Percentiles rank a stretch among this genome's conserved stretches.
Conservation (phyloP, 2,329 filamentous ascomycete genomes). For the Penicillium sp. region DNA sequence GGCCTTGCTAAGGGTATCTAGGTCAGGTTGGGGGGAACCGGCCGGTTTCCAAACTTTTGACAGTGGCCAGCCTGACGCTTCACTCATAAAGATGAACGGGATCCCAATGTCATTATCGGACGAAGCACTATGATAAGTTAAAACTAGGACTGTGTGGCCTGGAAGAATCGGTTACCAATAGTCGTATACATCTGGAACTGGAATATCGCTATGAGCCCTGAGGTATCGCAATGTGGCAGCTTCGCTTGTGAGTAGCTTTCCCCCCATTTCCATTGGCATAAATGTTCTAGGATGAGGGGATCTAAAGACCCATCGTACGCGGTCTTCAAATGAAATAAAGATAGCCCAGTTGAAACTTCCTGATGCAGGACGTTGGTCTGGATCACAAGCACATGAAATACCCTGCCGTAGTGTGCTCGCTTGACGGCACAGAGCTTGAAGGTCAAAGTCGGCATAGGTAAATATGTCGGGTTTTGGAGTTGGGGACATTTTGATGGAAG, state of each 20-base stretch:
- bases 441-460: constrained; percentile 14
- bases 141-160: not conserved
- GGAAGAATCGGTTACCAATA: constrained; percentile 18
- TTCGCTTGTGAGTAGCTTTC: constrained; percentile 29
- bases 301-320: constrained; percentile 30
- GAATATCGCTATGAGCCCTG: constrained; percentile 27
- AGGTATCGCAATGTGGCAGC: constrained; percentile 32
- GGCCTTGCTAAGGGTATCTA: constrained; percentile 12
- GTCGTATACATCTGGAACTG: constrained; percentile 30
- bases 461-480: not conserved
- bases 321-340: constrained; percentile 30
- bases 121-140: constrained; percentile 12
- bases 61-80: constrained; percentile 28
- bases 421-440: constrained; percentile 18
- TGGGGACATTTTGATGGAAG: no score
- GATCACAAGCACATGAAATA: constrained; percentile 19
- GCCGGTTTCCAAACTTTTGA: constrained; percentile 19
- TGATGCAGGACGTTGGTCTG: constrained; percentile 21
- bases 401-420: constrained; percentile 18
- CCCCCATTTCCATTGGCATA: constrained; percentile 15
- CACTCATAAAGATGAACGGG: constrained; percentile 34
- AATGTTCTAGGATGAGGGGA: constrained; percentile 21
- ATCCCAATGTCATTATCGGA: constrained; percentile 28
- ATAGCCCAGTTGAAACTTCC: constrained; percentile 33
- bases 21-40: constrained; percentile 1